Percentiles rank a stretch among this genome's conserved stretches.
These are phyloP conservation scores for Malus hybrid DNA, from an alignment of 331 rosid genomes.

Conservation along the genomic window DNA sequence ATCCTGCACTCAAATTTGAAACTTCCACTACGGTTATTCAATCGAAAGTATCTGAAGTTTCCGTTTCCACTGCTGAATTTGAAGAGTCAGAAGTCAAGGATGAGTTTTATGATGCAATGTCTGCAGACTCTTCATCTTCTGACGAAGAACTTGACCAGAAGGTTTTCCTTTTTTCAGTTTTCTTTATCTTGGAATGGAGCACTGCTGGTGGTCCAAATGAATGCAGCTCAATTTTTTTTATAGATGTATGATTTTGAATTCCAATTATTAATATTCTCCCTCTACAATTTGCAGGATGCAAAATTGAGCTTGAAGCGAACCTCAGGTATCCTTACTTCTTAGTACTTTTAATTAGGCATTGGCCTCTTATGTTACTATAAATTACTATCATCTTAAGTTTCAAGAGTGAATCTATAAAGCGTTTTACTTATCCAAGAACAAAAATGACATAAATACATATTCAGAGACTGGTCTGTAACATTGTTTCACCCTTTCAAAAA, in stretches of 20 bases:
- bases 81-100: conserved; percentile 60
- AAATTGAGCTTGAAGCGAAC: conserved; percentile 51
- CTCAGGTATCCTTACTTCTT: conserved; percentile 44
- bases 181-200: conserved; percentile 5
- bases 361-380: background rate
- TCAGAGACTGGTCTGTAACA: background rate
- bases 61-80: conserved; percentile 44
- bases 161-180: conserved; percentile 41
- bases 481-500: background rate
- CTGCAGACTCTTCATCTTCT: conserved; percentile 63
- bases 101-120: conserved; percentile 92
- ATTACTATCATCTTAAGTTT: background rate
- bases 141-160: conserved; percentile 43
- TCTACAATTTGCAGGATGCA: conserved; percentile 35
- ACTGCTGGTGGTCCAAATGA: conserved; percentile 2
- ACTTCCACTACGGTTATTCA: conserved; percentile 46
- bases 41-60: conserved; percentile 53
- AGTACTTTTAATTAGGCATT: background rate
- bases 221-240: background rate
- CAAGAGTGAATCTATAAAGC: background rate
- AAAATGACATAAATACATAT: background rate
- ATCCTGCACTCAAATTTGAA: conserved; percentile 58
- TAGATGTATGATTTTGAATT: background rate
- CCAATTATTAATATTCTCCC: conserved; percentile 12
- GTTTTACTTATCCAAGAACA: background rate